Evolutionary conservation across 2,329 filamentous ascomycete genomes (phyloP), one percentile per base, ranked within the genome.

Genomic region (Fusarium musae): DNA sequence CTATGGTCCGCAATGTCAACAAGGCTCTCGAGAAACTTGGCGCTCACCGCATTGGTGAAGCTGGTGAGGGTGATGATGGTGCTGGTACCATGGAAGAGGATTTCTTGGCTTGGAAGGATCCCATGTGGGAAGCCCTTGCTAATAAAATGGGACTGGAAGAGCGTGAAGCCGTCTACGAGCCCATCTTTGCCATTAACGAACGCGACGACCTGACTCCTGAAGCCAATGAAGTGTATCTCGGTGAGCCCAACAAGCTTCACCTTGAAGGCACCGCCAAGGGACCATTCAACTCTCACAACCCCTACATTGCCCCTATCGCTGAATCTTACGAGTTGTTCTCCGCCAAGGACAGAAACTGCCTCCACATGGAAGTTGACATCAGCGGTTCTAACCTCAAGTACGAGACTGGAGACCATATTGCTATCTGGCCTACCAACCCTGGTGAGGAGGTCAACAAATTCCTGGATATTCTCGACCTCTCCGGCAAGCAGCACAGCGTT

Each of bases 1-100:
- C 93, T 59, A 97, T 99, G 94, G 95, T 99, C 69, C 94, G 96
- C 82, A 93, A 96, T 73, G 92, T 98, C 65, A 91, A 96, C 84
- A 91, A 93, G 82, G 91, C 91, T 70, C 86, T 99, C 66, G 87
- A 91, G 79, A 96, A 93, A 79, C 87, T 97, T 26, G 96, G 96
- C 69, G 96, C 93, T 17, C 88, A 91, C 79, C 90, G 94, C 75
- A 94, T 99, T 76, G 95, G 96, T 50, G 87, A 91, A 65, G 94
- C 95, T 63, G 96, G 97, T 77, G 96, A 98, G 85, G 96, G 96
- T 79, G 96, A 99, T 79, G 96, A 99, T 81, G 96, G 97, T 73
- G 95, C 96, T 74, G 96, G 97, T 70, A 99, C 96, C 64, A 99
- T 99, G 97, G 96, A 99, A 85, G 97, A 99, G 85, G 97, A 99